A percentile compares a stretch with the other conserved stretches of the same genome.
phyloP scores from a whole-genome alignment of 2,329 filamentous ascomycete genomes.

The Aspergillus transmontanensis region DNA sequence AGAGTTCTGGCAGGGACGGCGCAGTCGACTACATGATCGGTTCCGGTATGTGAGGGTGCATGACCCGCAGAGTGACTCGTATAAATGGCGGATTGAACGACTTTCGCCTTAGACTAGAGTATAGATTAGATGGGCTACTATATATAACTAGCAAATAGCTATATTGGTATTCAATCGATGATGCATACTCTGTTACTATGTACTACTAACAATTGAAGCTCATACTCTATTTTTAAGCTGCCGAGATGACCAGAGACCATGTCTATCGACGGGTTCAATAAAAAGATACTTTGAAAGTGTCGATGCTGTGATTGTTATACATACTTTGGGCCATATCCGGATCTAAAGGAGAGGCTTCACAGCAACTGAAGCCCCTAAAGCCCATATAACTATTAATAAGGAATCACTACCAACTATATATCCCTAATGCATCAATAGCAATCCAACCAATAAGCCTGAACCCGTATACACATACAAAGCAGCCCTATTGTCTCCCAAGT shows the following conservation, averaged over 20 bases:
- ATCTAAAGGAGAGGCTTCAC: background rate
- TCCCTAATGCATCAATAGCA: background rate
- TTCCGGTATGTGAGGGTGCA: slow-evolving; percentile 79
- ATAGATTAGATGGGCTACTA: background rate
- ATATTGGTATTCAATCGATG: background rate
- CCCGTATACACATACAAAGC: background rate
- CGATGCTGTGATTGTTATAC: too few species aligned
- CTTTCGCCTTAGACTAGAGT: slow-evolving; percentile 38
- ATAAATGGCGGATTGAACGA: slow-evolving; percentile 43
- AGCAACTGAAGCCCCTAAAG: background rate
- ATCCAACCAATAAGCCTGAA: background rate
- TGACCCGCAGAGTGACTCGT: slow-evolving; percentile 59
- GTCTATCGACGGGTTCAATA: background rate
- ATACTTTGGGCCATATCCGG: too few species aligned
- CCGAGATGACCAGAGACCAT: background rate
- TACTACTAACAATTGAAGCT: background rate
- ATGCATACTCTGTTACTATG: background rate
- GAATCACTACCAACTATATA: background rate
- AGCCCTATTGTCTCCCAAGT: background rate
- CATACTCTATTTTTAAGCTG: background rate
- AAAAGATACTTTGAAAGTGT: too few species aligned
- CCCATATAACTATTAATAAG: background rate
- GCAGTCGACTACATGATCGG: slow-evolving; percentile 88
- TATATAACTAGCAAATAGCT: background rate
- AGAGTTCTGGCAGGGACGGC: slow-evolving; percentile 95